Conservation (phyloP, 1,284 basidiomycete species). For the Cutaneotrichosporon mucoides region DNA sequence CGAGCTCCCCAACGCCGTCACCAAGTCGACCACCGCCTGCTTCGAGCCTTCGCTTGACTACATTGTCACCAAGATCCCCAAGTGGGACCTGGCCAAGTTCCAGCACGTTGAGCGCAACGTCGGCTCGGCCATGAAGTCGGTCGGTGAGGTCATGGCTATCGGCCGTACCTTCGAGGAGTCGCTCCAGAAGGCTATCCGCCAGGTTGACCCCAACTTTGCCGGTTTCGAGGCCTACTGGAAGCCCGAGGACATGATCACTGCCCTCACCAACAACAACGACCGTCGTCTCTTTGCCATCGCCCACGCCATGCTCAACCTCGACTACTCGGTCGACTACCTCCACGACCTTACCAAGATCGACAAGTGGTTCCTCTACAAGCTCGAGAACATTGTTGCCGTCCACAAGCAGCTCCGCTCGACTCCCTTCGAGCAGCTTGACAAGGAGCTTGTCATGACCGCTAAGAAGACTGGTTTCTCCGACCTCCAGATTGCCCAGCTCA, state of each 20-base stretch:
- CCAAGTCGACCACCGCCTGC: conserved; percentile 98
- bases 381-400: conserved; percentile 76
- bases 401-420: conserved; percentile 67
- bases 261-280: conserved; percentile 63
- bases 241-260: conserved; percentile 77
- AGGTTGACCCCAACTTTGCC: conserved; percentile 80
- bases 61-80: conserved; percentile 99
- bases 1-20: conserved; percentile 97
- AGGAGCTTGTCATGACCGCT: conserved; percentile 70
- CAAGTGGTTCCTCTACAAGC: conserved; percentile 99
- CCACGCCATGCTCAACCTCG: conserved; percentile 81
- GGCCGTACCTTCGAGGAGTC: conserved; percentile 98
- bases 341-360: conserved; percentile 97
- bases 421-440: conserved; percentile 60
- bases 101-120: conserved; percentile 91
- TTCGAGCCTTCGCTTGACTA: conserved; percentile 99
- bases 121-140: conserved; percentile 98
- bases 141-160: conserved; percentile 99
- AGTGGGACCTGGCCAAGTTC: conserved; percentile 99
- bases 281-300: conserved; percentile 95
- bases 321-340: conserved; percentile 82
- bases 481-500: conserved; percentile 77
- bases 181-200: conserved; percentile 96
- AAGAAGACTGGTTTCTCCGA: conserved; percentile 96
- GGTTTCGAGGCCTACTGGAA: conserved; percentile 61